Base-by-base conservation (phyloP, 495 filamentous ascomycete species). In the Podospora anserina region DNA sequence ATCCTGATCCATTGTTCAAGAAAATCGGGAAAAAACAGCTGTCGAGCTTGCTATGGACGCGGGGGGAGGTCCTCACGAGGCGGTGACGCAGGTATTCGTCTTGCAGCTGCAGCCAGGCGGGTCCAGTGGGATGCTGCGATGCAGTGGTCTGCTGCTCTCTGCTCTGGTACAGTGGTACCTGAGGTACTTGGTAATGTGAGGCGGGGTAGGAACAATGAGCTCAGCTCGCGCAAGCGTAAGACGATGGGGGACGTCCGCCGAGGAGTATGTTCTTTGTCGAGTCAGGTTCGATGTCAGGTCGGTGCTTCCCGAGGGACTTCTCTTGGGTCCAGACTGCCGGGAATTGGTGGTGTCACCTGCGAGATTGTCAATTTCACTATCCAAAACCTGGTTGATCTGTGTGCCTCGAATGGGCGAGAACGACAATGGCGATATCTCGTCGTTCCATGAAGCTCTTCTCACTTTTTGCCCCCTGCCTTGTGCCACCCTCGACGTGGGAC, bases 41-140 rank as follows among this genome's bases (percentile, higher is more conserved):
- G 39, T 49, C 39, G 39, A 49, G 39, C 39, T 11, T 11, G 39
- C 39, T 49, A 5, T 13, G 39, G 15, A 11, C 39, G 39, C 9
- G 23, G 55, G 39, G 23, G 55, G 55, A 58, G 55, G 55, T 58
- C n/a, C 23, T 58, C 23, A 19, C n/a, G n/a, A 72, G 64, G 66
- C 61, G 63, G 74, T 74, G 74, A 74, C 71, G 71, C 71, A 69
- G 70, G 62, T 73, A 64, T 68, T 54, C 67, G 15, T 67, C 56
- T 19, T 70, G 72, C 72, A 74, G 68, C 66, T 74, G 74, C 73
- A 72, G 62, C 67, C 69, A 61, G 72, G 73, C 67, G 69, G 66
- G 64, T 66, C 66, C 60, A 20, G 39, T 49, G 39, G 39, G 39
- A 49, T 49, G 39, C 39, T 49, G 9, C 39, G 39, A 49, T 49